A percentile compares a stretch with the other conserved stretches of the same genome.
phyloP scores from a whole-genome alignment of 306 rosid genomes.

The Ormosia semicastrata region DNA sequence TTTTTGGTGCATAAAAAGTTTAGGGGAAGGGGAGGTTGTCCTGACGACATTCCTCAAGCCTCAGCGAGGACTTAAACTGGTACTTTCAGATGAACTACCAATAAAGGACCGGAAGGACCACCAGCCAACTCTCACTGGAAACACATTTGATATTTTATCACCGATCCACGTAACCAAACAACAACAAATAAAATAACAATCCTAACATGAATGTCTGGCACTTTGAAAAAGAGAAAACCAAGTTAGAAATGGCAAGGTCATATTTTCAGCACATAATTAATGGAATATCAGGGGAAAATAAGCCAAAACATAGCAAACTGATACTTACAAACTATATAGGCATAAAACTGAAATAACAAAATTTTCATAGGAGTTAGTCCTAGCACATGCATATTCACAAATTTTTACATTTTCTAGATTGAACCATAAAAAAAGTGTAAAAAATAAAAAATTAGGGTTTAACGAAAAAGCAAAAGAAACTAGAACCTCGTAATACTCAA shows the following conservation, averaged over 20 bases:
- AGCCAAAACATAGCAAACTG: neutral
- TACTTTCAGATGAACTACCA: neutral
- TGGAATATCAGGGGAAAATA: neutral
- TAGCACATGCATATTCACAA: neutral
- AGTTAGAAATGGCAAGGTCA: neutral
- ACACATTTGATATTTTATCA: neutral
- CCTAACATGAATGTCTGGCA: neutral
- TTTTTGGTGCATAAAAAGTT: no score
- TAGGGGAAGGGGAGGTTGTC: no score
- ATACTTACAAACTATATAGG: neutral
- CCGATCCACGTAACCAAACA: neutral
- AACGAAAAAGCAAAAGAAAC: neutral
- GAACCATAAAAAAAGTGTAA: neutral
- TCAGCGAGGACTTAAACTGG: no score
- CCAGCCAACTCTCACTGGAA: neutral
- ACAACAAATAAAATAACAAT: neutral
- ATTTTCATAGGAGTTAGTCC: neutral
- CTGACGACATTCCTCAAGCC: no score
- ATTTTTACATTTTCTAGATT: neutral
- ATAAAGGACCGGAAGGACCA: neutral
- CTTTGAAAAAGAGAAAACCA: neutral
- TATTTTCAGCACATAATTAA: neutral
- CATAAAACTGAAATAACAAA: neutral
- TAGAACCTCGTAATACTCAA: neutral
- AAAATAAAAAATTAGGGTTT: slow-evolving; percentile 20